phyloP scores from a whole-genome alignment of 2,329 filamentous ascomycete genomes.

The Diaporthe citriasiana region DNA sequence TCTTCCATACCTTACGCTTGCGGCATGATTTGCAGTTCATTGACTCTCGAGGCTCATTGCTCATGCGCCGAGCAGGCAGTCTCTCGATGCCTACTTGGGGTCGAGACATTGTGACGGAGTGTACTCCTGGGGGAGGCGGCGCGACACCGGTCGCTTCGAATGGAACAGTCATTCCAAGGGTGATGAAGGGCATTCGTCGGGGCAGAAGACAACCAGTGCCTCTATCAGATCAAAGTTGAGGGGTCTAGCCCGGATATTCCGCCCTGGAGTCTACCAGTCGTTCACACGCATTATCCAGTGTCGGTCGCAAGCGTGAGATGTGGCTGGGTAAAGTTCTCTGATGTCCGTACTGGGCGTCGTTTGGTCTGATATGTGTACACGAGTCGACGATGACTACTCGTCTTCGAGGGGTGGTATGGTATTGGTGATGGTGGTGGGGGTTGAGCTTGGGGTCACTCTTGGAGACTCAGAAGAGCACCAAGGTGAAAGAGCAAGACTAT shows the following conservation, averaged over 20 bases:
- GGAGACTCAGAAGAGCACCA: slow-evolving; percentile 31
- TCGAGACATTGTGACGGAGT: slow-evolving; percentile 73
- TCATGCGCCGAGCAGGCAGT: slow-evolving; percentile 77
- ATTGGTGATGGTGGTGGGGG: background rate
- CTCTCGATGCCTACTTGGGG: slow-evolving; percentile 87
- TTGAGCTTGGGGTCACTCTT: background rate
- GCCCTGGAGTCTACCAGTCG: slow-evolving; percentile 30
- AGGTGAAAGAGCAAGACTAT: background rate
- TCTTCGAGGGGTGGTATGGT: background rate
- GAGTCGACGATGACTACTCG: background rate
- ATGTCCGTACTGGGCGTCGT: background rate
- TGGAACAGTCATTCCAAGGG: slow-evolving; percentile 56
- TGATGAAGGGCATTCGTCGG: slow-evolving; percentile 38
- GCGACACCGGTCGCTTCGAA: slow-evolving; percentile 58
- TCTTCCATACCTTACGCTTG: slow-evolving; percentile 82
- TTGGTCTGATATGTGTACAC: background rate
- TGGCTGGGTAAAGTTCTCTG: background rate
- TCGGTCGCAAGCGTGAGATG: slow-evolving; percentile 2
- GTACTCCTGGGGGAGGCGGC: slow-evolving; percentile 59
- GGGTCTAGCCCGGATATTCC: slow-evolving; percentile 4
- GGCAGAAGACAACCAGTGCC: slow-evolving; percentile 23
- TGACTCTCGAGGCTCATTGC: slow-evolving; percentile 84
- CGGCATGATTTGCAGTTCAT: slow-evolving; percentile 98
- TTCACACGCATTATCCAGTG: slow-evolving; percentile 31
- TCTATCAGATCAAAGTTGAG: slow-evolving; percentile 7